phyloP scores from a whole-genome alignment of 805 yeast species.

The Limtongozyma cylindracea region DNA sequence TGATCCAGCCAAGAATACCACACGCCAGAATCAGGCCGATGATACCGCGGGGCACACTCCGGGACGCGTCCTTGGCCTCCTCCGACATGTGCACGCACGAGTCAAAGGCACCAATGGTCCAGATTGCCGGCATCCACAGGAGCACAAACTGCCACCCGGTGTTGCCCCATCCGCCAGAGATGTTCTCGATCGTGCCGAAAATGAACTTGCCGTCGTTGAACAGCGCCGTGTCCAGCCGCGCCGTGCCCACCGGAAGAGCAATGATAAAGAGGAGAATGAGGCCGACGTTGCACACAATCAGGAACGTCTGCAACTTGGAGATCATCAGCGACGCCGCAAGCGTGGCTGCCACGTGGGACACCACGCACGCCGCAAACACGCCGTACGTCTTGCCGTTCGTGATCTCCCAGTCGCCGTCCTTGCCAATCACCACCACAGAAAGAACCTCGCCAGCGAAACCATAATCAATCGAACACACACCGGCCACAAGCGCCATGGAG shows the following conservation, averaged over 20 bases:
- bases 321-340: conserved; percentile 28
- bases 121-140: conserved; percentile 1
- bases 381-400: neutral
- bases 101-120: conserved; percentile 1
- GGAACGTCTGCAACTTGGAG: neutral
- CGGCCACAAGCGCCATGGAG: neutral
- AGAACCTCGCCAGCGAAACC: neutral
- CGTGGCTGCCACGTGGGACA: conserved; percentile 21
- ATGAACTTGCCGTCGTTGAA: conserved; percentile 1
- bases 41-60: neutral
- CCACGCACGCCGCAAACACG: neutral
- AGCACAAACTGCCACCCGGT: conserved; percentile 1
- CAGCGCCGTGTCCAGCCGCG: neutral
- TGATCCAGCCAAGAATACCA: neutral
- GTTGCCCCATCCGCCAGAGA: conserved; percentile 6
- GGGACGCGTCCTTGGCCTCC: neutral
- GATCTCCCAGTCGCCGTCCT: conserved; percentile 12
- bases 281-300: neutral
- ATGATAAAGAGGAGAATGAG: neutral
- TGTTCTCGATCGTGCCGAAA: conserved; percentile 1
- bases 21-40: neutral
- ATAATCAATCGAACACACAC: neutral
- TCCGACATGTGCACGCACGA: conserved; percentile 1
- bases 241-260: conserved; percentile 4
- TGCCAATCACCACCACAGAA: neutral